Evolutionary conservation across 2,329 filamentous ascomycete genomes (phyloP).

Genomic region (Fusarium guadeloupense): DNA sequence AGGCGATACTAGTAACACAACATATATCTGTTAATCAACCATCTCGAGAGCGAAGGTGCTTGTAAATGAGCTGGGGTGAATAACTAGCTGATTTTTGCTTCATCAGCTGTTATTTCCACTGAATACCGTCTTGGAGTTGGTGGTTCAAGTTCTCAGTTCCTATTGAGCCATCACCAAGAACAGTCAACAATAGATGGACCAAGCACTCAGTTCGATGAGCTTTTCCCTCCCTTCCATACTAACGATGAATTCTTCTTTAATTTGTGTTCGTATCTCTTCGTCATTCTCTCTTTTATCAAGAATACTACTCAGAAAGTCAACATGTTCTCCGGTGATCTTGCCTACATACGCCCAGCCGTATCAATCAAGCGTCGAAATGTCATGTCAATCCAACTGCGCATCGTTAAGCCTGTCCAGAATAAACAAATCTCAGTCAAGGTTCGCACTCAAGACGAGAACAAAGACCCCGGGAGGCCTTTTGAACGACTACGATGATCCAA

Average conservation of each 20-base stretch:
- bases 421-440: background rate
- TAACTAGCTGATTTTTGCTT: too few species aligned
- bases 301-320: background rate
- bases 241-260: background rate
- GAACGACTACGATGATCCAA: background rate
- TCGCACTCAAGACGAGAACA: background rate
- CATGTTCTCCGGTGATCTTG: slow-evolving; percentile 46
- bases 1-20: background rate
- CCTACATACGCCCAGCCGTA: slow-evolving; percentile 32
- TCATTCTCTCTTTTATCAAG: background rate
- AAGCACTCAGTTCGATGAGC: background rate
- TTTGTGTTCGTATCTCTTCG: background rate
- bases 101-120: too few species aligned
- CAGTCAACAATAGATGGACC: slow-evolving; percentile 33
- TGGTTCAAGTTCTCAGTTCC: background rate
- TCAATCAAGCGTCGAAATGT: background rate
- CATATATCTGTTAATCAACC: background rate
- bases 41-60: too few species aligned
- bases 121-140: background rate
- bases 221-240: background rate
- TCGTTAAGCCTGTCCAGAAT: background rate
- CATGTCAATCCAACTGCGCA: slow-evolving; percentile 30
- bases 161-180: slow-evolving; percentile 21
- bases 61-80: too few species aligned
- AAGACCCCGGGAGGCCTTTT: background rate